Conservation (phyloP, 352 stramenopile species). For the Phytophthora sp. region DNA sequence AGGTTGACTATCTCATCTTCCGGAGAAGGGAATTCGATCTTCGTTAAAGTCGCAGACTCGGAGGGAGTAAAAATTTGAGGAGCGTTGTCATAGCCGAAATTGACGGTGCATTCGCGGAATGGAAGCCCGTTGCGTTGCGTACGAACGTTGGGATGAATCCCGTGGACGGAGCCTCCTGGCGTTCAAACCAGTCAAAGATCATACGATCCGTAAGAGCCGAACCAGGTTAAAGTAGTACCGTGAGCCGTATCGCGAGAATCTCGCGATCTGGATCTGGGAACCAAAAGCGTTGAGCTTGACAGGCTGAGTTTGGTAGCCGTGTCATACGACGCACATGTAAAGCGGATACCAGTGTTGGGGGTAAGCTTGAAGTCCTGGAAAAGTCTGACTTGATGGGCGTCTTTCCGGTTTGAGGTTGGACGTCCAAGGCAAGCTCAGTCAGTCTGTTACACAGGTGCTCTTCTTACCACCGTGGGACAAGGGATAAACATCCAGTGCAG, state of each 20-base stretch:
- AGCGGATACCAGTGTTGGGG: not conserved
- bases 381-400: not conserved
- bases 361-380: not conserved
- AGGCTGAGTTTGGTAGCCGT: too few species aligned
- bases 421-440: too few species aligned
- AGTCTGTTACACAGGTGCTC: too few species aligned
- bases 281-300: too few species aligned
- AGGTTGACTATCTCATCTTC: not conserved
- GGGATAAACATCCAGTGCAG: too few species aligned
- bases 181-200: not conserved
- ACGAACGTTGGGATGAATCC: not conserved
- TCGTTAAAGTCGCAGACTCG: not conserved
- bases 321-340: too few species aligned
- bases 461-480: too few species aligned
- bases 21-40: not conserved
- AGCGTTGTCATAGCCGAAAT: not conserved
- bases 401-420: too few species aligned
- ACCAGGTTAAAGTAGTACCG: not conserved
- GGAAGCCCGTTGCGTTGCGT: not conserved
- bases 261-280: too few species aligned
- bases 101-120: not conserved
- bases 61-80: not conserved
- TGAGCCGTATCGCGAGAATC: too few species aligned
- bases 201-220: not conserved
- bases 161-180: not conserved